Percentiles rank a stretch among this genome's conserved stretches.
Evolutionary conservation across 2,329 filamentous ascomycete genomes (phyloP).

Genomic region (Diaporthe capsici): DNA sequence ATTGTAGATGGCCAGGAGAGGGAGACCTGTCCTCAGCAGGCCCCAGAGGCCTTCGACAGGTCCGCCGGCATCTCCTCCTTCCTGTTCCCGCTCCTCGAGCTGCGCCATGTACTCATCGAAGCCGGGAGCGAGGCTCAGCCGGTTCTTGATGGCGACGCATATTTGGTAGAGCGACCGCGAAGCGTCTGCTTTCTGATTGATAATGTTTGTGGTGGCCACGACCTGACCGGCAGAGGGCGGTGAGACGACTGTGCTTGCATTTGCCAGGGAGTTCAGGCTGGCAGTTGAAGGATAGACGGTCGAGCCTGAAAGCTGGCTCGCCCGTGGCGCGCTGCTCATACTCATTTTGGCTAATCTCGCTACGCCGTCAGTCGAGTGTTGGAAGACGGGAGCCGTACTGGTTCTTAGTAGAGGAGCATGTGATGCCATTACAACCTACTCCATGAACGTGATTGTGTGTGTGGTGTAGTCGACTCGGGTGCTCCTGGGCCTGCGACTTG

Average conservation of each 20-base stretch:
- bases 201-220: conserved; percentile 90
- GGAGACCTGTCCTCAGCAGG: conserved; percentile 85
- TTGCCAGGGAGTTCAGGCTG: conserved; percentile 65
- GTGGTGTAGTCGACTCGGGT: conserved; percentile 25
- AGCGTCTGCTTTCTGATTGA: conserved; percentile 96
- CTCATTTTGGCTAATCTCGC: conserved; percentile 64
- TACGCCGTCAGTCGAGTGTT: conserved; percentile 62
- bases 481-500: conserved; percentile 30
- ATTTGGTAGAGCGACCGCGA: conserved; percentile 95
- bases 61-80: conserved; percentile 73
- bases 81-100: conserved; percentile 76
- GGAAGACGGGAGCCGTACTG: conserved; percentile 70
- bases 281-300: conserved; percentile 68
- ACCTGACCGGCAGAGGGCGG: conserved; percentile 70
- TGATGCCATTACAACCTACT: conserved; percentile 62
- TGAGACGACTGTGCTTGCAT: conserved; percentile 57
- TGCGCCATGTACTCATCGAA: conserved; percentile 83
- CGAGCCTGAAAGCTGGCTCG: conserved; percentile 74
- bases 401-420: conserved; percentile 72
- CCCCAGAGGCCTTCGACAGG: conserved; percentile 94
- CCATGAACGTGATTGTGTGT: conserved; percentile 45
- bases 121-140: conserved; percentile 85
- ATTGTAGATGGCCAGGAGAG: conserved; percentile 92
- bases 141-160: conserved; percentile 86
- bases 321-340: conserved; percentile 67